These are phyloP conservation scores for Psilocybe azurescens DNA, from an alignment of 768 basidiomycete species.

Conservation along the genomic window DNA sequence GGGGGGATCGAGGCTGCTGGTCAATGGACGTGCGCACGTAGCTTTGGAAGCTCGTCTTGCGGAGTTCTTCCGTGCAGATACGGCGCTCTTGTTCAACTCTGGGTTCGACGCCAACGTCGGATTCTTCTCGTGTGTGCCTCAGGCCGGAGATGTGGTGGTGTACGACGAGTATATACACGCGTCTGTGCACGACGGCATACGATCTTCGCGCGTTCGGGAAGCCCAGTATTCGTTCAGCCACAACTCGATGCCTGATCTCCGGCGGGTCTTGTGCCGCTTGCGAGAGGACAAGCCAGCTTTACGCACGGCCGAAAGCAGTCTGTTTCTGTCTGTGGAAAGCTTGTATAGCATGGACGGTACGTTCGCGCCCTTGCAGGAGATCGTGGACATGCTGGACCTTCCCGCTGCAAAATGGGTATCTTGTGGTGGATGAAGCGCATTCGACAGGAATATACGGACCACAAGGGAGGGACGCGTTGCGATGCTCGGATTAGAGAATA, in stretches of 20 bases:
- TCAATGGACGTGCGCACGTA: conserved; percentile 73
- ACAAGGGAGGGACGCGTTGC: conserved; percentile 73
- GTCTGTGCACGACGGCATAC: conserved; percentile 88
- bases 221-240: conserved; percentile 65
- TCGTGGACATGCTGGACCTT: conserved; percentile 70
- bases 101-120: conserved; percentile 94
- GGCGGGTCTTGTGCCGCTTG: conserved; percentile 47
- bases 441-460: conserved; percentile 90
- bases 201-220: conserved; percentile 54
- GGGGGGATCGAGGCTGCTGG: conserved; percentile 89
- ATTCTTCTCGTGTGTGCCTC: conserved; percentile 83
- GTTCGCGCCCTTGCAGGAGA: conserved; percentile 71
- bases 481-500: conserved; percentile 68
- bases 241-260: conserved; percentile 65
- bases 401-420: conserved; percentile 65
- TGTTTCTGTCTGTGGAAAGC: conserved; percentile 88
- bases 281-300: conserved; percentile 40
- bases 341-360: conserved; percentile 98
- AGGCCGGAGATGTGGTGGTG: conserved; percentile 75
- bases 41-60: conserved; percentile 74
- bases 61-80: conserved; percentile 61
- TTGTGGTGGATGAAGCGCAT: conserved; percentile 94
- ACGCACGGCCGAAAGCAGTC: conserved; percentile 43
- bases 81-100: conserved; percentile 88
- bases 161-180: conserved; percentile 92